Evolutionary conservation across 2,329 filamentous ascomycete genomes (phyloP), one percentile per base, ranked within the genome.

Genomic region (Cadophora gregata): DNA sequence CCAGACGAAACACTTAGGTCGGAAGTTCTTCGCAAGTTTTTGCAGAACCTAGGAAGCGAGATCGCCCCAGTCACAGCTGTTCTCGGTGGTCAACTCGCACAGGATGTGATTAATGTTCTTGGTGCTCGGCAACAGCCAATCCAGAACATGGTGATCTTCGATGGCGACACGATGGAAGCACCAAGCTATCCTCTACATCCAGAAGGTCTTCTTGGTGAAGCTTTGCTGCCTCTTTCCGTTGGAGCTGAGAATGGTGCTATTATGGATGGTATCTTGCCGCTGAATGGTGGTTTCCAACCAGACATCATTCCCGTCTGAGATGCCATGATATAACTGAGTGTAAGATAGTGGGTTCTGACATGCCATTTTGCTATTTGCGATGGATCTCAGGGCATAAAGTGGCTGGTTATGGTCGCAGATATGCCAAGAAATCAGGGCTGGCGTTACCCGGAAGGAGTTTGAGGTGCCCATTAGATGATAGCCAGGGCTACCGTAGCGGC

Each of bases 31-130:
- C 87, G 93, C 65, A 90, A 85, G 74, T 99, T 99, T 80, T 78
- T 98, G 48, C 91, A 96, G 79, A 96, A 96, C 72, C 83, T 97
- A 6, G 91, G 89, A 64, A 88, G 88, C 74, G 95, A 98, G 80
- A 82, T 98, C 47, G 90, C 92, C 14, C 93, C 96, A 8, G 93
- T 97, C 9, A 90, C 92, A 0, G 94, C 96, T 1, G 93, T 97
- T 66, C 83, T 99, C 12, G 96, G 96, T 59, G 96, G 94, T 10
- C 89, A 94, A 78, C 85, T 99, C 19, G 93, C 95, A 0, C 96
- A 99, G 80, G 96, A 99, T 77, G 93, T 97, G 61, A 98, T 99
- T 80, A 98, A 98, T 75, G 94, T 97, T 36, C 86, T 98, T 6
- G 93, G 94, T 59, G 89, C 92, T 77, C 89, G 91, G 48, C 93